phyloP scores from a whole-genome alignment of 495 filamentous ascomycete species.

The Penicillium subrubescens region DNA sequence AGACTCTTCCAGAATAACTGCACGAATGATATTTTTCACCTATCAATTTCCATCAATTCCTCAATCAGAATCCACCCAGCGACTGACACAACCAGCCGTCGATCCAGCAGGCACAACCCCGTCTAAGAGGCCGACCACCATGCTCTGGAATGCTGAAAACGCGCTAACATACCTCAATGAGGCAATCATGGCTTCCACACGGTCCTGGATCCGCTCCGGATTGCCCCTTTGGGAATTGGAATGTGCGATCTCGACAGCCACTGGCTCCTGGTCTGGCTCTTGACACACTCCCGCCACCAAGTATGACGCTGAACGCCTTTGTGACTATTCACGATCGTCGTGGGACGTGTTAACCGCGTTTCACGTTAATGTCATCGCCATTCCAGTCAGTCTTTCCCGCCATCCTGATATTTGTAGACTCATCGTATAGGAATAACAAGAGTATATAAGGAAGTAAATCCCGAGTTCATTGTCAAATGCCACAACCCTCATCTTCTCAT shows the following conservation, averaged over 20 bases:
- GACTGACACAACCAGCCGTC: conserved; percentile 13
- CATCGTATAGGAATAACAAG: conserved; percentile 10
- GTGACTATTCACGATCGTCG: neutral
- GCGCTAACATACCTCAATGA: conserved; percentile 18
- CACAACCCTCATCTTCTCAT: neutral
- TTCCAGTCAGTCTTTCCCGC: conserved; percentile 29
- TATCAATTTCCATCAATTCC: neutral
- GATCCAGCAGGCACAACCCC: conserved; percentile 10
- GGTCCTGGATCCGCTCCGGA: conserved; percentile 21
- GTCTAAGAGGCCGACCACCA: conserved; percentile 18
- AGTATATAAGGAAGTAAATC: conserved; percentile 17
- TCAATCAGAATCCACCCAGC: conserved; percentile 6
- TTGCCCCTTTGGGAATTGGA: conserved; percentile 17
- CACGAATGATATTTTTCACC: conserved; percentile 8
- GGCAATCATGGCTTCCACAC: conserved; percentile 2
- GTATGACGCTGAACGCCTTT: conserved; percentile 24
- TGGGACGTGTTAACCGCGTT: conserved; percentile 15
- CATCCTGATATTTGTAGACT: conserved; percentile 20
- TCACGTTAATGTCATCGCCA: conserved; percentile 19
- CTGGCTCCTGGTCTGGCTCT: conserved; percentile 1
- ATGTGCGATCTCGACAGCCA: conserved; percentile 18
- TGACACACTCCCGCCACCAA: conserved; percentile 25
- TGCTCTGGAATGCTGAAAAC: conserved; percentile 25
- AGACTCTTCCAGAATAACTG: neutral
- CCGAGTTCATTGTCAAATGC: neutral